Conservation (phyloP, 805 yeast species). For the Candida pseudoglaebosa region DNA sequence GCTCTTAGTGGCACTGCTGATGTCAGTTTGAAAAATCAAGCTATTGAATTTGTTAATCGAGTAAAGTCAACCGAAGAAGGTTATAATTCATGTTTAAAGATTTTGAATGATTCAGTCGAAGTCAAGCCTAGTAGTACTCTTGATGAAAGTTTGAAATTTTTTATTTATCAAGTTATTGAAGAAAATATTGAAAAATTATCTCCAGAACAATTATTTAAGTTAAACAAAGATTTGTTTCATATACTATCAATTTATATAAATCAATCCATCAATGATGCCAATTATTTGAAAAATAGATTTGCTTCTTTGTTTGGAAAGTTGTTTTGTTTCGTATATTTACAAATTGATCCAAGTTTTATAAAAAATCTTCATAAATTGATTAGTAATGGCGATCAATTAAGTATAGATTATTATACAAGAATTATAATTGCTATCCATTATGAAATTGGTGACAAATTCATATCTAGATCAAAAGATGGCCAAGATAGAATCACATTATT, state of each 20-base stretch:
- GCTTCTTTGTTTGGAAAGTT: conserved; percentile 30
- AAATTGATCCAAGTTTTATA: conserved; percentile 29
- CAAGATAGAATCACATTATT: conserved; percentile 64
- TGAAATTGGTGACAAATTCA: conserved; percentile 90
- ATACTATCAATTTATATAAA: conserved; percentile 29
- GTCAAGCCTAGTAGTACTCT: conserved; percentile 16
- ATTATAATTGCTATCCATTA: conserved; percentile 73
- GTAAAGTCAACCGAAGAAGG: conserved; percentile 53
- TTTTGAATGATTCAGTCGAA: conserved; percentile 28
- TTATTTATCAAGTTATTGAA: conserved; percentile 66
- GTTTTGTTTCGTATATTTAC: conserved; percentile 33
- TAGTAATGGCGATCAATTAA: conserved; percentile 25
- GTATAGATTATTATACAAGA: conserved; percentile 70
- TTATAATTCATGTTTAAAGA: conserved; percentile 50
- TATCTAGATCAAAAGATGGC: conserved; percentile 59
- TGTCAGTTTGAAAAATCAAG: conserved; percentile 52
- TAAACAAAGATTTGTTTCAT: conserved; percentile 47
- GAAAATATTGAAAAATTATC: conserved; percentile 45
- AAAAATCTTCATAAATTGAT: conserved; percentile 24
- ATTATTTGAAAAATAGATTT: conserved; percentile 35
- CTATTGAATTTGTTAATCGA: conserved; percentile 49
- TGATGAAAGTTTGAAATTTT: conserved; percentile 58
- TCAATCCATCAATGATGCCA: conserved; percentile 21
- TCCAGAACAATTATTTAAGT: conserved; percentile 41
- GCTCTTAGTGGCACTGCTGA: conserved; percentile 73